Percentiles rank a stretch among this genome's conserved stretches.
phyloP scores from a whole-genome alignment of 2,329 filamentous ascomycete species.

The Diaporthe nobilis region DNA sequence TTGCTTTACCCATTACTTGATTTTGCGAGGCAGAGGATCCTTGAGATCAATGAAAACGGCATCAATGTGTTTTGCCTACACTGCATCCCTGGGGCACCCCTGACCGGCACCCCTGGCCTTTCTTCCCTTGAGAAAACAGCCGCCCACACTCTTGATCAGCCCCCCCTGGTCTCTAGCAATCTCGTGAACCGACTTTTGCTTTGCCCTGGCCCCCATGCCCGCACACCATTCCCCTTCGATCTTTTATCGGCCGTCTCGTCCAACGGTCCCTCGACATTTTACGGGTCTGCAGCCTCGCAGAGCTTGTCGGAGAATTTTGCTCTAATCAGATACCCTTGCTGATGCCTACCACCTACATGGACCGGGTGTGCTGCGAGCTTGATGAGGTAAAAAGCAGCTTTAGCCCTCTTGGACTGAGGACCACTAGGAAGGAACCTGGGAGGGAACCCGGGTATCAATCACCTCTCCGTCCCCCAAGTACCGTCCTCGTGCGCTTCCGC shows the following conservation, averaged over 20 bases:
- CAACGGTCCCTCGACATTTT: slow-evolving; percentile 63
- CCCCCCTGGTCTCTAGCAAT: slow-evolving; percentile 58
- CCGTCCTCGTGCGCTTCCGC: background rate
- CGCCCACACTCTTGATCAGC: slow-evolving; percentile 37
- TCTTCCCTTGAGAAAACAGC: slow-evolving; percentile 39
- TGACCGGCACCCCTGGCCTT: slow-evolving; percentile 36
- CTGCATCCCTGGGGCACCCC: slow-evolving; percentile 37
- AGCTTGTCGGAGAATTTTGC: slow-evolving; percentile 60
- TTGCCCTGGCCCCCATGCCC: slow-evolving; percentile 49
- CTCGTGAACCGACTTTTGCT: slow-evolving; percentile 62
- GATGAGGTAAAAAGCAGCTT: slow-evolving; percentile 37
- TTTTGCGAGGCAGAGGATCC: slow-evolving; percentile 34
- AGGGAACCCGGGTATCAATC: slow-evolving; percentile 22
- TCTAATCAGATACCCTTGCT: slow-evolving; percentile 59
- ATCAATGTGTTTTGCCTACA: slow-evolving; percentile 35
- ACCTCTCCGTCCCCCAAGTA: slow-evolving; percentile 21
- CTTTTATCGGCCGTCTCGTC: slow-evolving; percentile 57
- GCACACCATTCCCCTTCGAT: slow-evolving; percentile 57
- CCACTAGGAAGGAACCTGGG: background rate
- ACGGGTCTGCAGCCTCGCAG: slow-evolving; percentile 57
- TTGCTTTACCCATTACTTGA: slow-evolving; percentile 28
- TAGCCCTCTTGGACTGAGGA: slow-evolving; percentile 14
- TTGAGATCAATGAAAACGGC: slow-evolving; percentile 35
- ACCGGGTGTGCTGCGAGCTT: slow-evolving; percentile 43
- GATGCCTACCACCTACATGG: slow-evolving; percentile 52